phyloP scores from a whole-genome alignment of 495 filamentous ascomycete species.

The Xylaria sp. region DNA sequence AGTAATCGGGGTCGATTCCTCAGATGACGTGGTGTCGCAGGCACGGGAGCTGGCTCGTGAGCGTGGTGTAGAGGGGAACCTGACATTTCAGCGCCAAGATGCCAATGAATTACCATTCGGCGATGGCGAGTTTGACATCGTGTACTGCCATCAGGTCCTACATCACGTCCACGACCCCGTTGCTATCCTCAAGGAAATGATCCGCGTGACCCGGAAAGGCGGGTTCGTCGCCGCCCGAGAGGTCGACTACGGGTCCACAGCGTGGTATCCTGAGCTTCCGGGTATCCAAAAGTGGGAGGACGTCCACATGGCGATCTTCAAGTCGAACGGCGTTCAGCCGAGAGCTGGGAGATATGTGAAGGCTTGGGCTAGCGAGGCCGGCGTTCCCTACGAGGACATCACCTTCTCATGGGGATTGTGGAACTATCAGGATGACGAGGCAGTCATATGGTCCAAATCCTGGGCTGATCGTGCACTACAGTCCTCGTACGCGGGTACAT shows the following conservation, averaged over 20 bases:
- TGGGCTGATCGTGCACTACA: conserved; percentile 54
- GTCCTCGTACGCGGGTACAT: conserved; percentile 49
- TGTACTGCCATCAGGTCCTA: conserved; percentile 58
- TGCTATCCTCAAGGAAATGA: conserved; percentile 55
- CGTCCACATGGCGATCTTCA: conserved; percentile 48
- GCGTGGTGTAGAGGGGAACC: conserved; percentile 51
- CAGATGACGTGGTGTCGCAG: conserved; percentile 37
- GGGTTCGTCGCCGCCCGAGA: conserved; percentile 61
- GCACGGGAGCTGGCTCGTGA: conserved; percentile 49
- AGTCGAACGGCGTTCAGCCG: conserved; percentile 54
- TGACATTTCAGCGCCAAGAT: conserved; percentile 57
- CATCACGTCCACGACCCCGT: conserved; percentile 55
- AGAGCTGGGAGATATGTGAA: conserved; percentile 58
- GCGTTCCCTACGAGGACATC: conserved; percentile 46
- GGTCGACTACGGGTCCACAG: conserved; percentile 52
- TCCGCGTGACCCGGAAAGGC: conserved; percentile 55
- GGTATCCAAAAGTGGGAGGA: conserved; percentile 51
- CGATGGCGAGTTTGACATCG: conserved; percentile 60
- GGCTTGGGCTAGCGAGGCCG: conserved; percentile 58
- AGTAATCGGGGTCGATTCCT: conserved; percentile 46
- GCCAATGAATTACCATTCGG: conserved; percentile 51
- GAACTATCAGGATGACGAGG: conserved; percentile 56
- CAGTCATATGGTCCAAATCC: conserved; percentile 52
- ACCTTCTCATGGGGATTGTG: conserved; percentile 50
- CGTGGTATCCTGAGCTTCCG: conserved; percentile 55